Evolutionary conservation across 192 early-diverging fungal species (phyloP).

Genomic region (Backusella psychrophila): DNA sequence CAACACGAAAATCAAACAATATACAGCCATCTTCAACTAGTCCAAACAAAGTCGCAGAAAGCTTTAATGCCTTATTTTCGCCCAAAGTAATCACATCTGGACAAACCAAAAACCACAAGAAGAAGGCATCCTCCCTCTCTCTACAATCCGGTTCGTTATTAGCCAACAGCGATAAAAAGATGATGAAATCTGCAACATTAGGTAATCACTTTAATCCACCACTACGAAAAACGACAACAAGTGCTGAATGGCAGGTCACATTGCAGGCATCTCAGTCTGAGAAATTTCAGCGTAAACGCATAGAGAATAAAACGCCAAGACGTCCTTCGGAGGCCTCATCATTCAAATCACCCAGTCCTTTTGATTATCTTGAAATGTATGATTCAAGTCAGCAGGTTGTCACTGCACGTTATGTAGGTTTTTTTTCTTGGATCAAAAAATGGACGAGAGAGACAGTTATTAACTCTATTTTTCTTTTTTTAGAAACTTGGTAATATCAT

Average conservation of each 20-base stretch:
- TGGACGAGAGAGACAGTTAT: neutral
- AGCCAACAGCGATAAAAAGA: neutral
- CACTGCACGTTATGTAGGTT: conserved; percentile 49
- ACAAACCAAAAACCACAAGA: neutral
- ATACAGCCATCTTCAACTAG: neutral
- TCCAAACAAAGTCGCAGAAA: neutral
- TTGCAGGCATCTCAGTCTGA: neutral
- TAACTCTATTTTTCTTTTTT: neutral
- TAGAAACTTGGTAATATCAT: conserved; percentile 86
- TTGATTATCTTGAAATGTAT: conserved; percentile 10
- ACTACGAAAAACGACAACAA: neutral
- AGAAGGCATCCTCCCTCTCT: neutral
- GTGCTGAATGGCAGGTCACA: neutral
- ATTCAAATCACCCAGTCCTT: neutral
- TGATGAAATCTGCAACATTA: conserved; percentile 6
- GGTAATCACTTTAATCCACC: neutral
- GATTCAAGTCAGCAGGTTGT: conserved; percentile 35
- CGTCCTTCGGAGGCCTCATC: neutral
- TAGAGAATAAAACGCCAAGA: neutral
- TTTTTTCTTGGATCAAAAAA: neutral
- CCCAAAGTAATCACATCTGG: neutral
- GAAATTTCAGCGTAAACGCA: neutral
- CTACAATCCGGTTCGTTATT: neutral
- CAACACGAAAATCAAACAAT: conserved; percentile 8
- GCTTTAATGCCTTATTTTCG: neutral